Evolutionary conservation across 1,284 basidiomycete genomes (phyloP), one percentile per base, ranked within the genome.

Genomic region (Malassezia nana): DNA sequence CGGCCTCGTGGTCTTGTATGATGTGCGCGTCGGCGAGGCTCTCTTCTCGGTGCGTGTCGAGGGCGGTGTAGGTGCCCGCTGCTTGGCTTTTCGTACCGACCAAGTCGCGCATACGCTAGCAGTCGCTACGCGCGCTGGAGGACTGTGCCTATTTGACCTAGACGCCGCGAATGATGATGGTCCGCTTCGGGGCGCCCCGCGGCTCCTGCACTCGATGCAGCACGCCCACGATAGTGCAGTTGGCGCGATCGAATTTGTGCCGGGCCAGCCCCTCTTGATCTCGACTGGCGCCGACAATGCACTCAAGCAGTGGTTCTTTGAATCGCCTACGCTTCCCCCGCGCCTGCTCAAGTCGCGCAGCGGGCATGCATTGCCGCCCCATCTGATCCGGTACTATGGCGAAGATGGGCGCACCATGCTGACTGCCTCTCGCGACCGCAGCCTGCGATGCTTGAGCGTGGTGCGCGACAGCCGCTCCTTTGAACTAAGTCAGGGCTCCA

Each of bases 371-470:
- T 80, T 84, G 0, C 90, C 92, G 12, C 91, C 92, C 0, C 85
- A 90, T 67, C 79, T 91, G 22, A 89, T 98, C 44, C 81, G 91
- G 44, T 96, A 89, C 75, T 96, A 95, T 72, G 94, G 91, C 20
- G 84, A 87, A 20, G 91, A 98, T 66, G 94, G 94, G 5, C 96
- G 96, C 74, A 86, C 90, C 62, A 78, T 98, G 5, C 76, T 99
- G 33, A 62, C 62, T 1, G 66, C 67, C 6, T 66, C 64, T 6
- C 66, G 67, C 47, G 94, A 99, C 74, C 83, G 89, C 20, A 86
- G 87, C 59, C 75, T 99, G 49, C 79, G 94, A 38, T 88, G 84
- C 71, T 91, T 88, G 5, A 89, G 86, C 51, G 85, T 98, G 35
- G 92, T 98, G n/a, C 49, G 67, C 16, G 71, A 72, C 46, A 65